A percentile compares a stretch with the other conserved stretches of the same genome.
phyloP scores from a whole-genome alignment of 495 filamentous ascomycete genomes.

The Podospora fimiseda region DNA sequence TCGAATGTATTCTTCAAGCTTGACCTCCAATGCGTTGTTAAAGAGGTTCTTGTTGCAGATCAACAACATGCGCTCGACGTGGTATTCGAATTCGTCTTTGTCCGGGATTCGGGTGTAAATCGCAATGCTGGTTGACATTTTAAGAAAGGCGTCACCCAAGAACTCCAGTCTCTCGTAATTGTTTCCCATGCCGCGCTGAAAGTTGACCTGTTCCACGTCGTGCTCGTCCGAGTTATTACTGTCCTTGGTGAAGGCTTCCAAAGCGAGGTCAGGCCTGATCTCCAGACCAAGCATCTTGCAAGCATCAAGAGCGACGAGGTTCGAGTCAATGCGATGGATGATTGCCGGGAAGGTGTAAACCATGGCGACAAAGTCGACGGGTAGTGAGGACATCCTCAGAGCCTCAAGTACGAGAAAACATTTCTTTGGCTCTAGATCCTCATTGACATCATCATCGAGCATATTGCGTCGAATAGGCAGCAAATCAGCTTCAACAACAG shows the following conservation, averaged over 20 bases:
- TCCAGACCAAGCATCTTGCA: slow-evolving; percentile 48
- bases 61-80: slow-evolving; percentile 84
- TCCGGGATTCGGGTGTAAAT: slow-evolving; percentile 69
- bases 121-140: slow-evolving; percentile 89
- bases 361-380: slow-evolving; percentile 57
- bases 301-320: slow-evolving; percentile 69
- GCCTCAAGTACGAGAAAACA: slow-evolving; percentile 47
- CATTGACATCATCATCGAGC: slow-evolving; percentile 52
- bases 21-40: slow-evolving; percentile 59
- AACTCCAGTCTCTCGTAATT: slow-evolving; percentile 97
- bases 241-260: slow-evolving; percentile 93
- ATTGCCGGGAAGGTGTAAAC: slow-evolving; percentile 73
- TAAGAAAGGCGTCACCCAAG: slow-evolving; percentile 88
- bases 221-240: slow-evolving; percentile 86
- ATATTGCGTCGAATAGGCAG: slow-evolving; percentile 74
- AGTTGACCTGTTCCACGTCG: slow-evolving; percentile 59
- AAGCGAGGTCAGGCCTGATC: slow-evolving; percentile 61
- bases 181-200: slow-evolving; percentile 85
- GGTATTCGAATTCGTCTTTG: slow-evolving; percentile 78
- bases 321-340: slow-evolving; percentile 74
- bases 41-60: slow-evolving; percentile 91
- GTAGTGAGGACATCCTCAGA: slow-evolving; percentile 68
- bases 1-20: slow-evolving; percentile 73
- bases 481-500: slow-evolving; percentile 68
- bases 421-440: slow-evolving; percentile 25